Percentiles rank a stretch among this genome's conserved stretches.
These are phyloP conservation scores for Aspergillus mulundensis DNA, from an alignment of 495 filamentous ascomycete species.

Conservation along the genomic window DNA sequence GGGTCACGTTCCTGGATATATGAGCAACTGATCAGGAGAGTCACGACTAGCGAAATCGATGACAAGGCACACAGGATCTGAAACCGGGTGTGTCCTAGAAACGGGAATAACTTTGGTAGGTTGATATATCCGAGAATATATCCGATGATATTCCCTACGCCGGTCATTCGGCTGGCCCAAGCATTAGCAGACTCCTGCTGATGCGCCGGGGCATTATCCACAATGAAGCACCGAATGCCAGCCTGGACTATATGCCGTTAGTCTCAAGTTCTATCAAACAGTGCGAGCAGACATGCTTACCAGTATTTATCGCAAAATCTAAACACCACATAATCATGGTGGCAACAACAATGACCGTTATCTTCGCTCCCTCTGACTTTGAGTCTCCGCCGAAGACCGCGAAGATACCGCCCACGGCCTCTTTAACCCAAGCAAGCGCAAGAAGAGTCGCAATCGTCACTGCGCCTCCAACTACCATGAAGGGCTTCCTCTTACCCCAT, in stretches of 20 bases:
- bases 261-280: too few relatives aligned
- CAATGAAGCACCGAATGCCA: constrained; percentile 81
- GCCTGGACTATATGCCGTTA: constrained; percentile 63
- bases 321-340: constrained; percentile 81
- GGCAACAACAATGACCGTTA: constrained; percentile 62
- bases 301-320: constrained; percentile 91
- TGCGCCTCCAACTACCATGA: constrained; percentile 72
- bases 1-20: constrained; percentile 76
- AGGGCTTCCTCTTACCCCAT: constrained; percentile 85
- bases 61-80: constrained; percentile 83
- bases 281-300: constrained; percentile 49
- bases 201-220: constrained; percentile 83
- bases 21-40: constrained; percentile 60
- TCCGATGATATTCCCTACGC: constrained; percentile 81
- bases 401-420: constrained; percentile 67
- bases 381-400: constrained; percentile 66
- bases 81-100: constrained; percentile 81
- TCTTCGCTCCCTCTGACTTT: constrained; percentile 56
- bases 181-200: constrained; percentile 88
- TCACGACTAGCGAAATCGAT: constrained; percentile 60
- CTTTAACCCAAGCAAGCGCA: constrained; percentile 75
- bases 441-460: constrained; percentile 72
- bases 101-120: constrained; percentile 65
- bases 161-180: constrained; percentile 76
- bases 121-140: constrained; percentile 79